Conservation (phyloP, 169 alveolate species). For the Fabrea salina region DNA sequence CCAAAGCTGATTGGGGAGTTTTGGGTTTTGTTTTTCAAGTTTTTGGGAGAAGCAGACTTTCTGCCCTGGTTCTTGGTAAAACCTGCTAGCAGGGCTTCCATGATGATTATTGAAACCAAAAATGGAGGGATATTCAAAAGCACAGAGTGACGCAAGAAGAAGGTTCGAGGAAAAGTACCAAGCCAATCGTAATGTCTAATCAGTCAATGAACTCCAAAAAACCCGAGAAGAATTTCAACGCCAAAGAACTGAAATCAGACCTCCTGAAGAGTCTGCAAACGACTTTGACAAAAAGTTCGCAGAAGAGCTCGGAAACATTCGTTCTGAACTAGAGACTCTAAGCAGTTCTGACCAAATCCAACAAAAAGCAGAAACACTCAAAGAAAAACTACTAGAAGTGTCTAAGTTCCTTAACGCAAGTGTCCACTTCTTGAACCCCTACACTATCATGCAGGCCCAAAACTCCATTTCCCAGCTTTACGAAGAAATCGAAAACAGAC, state of each 20-base stretch:
- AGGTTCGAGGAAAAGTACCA: constrained; percentile 6
- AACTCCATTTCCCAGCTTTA: not conserved
- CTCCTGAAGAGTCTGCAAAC: not conserved
- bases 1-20: too few relatives aligned
- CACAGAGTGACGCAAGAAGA: not conserved
- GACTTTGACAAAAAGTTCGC: not conserved
- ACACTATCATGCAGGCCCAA: constrained; percentile 7
- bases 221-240: not conserved
- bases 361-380: not conserved
- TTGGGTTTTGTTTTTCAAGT: too few relatives aligned
- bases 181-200: not conserved
- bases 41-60: too few relatives aligned
- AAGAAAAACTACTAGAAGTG: not conserved
- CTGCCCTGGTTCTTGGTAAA: too few relatives aligned
- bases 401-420: constrained; percentile 21
- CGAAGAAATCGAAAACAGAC: constrained; percentile 39
- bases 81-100: too few relatives aligned
- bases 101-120: too few relatives aligned
- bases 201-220: constrained; percentile 19
- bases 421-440: constrained; percentile 20
- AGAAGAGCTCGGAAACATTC: not conserved
- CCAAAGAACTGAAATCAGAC: not conserved
- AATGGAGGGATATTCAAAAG: not conserved
- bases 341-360: not conserved
- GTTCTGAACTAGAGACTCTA: not conserved